Evolutionary conservation across 805 yeast genomes (phyloP).

Genomic region (Yarrowia sp.): DNA sequence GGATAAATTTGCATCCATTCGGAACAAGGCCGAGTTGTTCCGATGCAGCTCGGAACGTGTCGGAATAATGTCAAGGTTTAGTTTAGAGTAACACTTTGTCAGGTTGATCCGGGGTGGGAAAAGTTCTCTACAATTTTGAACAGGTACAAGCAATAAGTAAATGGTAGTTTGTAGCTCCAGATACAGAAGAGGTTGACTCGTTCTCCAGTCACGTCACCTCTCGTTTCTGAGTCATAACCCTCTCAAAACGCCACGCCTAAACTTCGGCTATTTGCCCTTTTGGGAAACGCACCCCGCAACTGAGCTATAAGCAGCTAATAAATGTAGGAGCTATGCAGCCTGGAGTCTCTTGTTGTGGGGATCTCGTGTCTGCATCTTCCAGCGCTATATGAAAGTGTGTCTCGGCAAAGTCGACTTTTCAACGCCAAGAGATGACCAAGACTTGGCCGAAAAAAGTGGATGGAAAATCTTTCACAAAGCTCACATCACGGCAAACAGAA

Average conservation of each 20-base stretch:
- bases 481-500: too few species aligned
- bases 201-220: too few species aligned
- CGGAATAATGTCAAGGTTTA: constrained; percentile 3
- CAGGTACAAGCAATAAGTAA: too few species aligned
- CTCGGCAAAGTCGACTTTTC: neutral
- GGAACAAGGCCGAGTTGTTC: constrained; percentile 15
- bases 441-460: neutral
- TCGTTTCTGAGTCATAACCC: too few species aligned
- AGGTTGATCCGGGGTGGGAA: constrained; percentile 19
- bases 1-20: neutral
- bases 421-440: constrained; percentile 1
- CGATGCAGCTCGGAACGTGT: constrained; percentile 11
- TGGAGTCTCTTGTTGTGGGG: too few species aligned
- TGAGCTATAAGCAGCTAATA: neutral
- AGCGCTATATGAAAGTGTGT: too few species aligned
- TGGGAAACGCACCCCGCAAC: constrained; percentile 23
- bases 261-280: neutral
- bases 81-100: neutral
- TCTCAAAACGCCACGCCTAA: too few species aligned
- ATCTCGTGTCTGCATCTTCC: too few species aligned
- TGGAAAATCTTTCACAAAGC: too few species aligned
- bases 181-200: too few species aligned
- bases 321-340: neutral
- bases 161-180: too few species aligned
- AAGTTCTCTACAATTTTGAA: neutral